Conservation (phyloP, 768 basidiomycete genomes). For the Lentinula lateritia region DNA sequence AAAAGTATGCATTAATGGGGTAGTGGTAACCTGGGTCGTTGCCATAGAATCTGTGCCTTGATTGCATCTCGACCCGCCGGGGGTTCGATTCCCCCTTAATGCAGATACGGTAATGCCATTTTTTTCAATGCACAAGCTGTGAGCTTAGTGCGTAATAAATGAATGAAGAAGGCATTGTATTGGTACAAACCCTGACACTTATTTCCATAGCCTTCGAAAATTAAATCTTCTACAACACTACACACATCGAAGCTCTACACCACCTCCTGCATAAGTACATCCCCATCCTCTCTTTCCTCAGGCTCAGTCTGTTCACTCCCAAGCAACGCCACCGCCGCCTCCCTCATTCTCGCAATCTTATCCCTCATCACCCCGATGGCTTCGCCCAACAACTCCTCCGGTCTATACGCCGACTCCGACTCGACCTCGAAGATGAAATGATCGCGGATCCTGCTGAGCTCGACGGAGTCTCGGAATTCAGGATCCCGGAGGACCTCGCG, state of each 20-base stretch:
- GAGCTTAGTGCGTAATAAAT: too few relatives aligned
- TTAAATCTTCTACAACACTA: too few relatives aligned
- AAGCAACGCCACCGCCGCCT: neutral
- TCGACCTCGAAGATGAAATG: slow-evolving; percentile 93
- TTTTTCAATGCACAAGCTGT: too few relatives aligned
- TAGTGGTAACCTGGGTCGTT: neutral
- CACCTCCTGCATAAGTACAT: neutral
- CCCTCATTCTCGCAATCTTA: neutral
- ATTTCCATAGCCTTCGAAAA: too few relatives aligned
- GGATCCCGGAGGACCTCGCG: slow-evolving; percentile 89
- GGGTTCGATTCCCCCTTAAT: slow-evolving; percentile 58
- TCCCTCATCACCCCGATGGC: slow-evolving; percentile 9
- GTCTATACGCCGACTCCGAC: slow-evolving; percentile 84
- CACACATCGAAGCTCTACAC: neutral
- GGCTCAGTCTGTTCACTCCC: neutral
- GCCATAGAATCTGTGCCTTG: too few relatives aligned
- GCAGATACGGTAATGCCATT: slow-evolving; percentile 23
- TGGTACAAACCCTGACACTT: too few relatives aligned
- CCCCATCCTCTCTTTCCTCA: neutral
- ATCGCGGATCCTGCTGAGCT: slow-evolving; percentile 82
- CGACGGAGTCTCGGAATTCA: slow-evolving; percentile 81
- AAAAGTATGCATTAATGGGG: neutral
- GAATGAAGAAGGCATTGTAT: too few relatives aligned
- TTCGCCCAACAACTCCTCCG: slow-evolving; percentile 36
- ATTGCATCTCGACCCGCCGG: slow-evolving; percentile 44